Percentiles rank a stretch among this genome's conserved stretches.
Evolutionary conservation across 2,329 filamentous ascomycete species (phyloP).

Genomic region (Aureobasidium sp.): DNA sequence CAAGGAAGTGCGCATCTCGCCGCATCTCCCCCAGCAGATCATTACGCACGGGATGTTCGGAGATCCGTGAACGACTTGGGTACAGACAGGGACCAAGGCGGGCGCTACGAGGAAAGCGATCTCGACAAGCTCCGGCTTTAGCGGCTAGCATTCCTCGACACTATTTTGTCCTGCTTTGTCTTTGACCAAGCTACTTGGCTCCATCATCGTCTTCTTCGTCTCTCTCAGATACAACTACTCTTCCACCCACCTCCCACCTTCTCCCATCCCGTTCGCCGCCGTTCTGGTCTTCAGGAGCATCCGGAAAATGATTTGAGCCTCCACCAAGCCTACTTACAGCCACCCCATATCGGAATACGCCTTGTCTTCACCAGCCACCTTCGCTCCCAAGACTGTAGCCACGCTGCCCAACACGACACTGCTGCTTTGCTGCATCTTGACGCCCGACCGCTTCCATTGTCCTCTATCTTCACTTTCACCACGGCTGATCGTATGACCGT

Average conservation of each 20-base stretch:
- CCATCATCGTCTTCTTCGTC: background rate
- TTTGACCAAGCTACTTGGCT: slow-evolving; percentile 4
- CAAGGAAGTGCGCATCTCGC: background rate
- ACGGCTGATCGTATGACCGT: background rate
- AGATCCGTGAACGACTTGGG: background rate
- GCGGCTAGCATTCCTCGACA: background rate
- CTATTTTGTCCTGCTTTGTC: slow-evolving; percentile 6
- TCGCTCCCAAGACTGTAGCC: background rate
- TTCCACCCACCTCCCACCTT: background rate
- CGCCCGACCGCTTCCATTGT: background rate
- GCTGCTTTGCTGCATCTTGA: background rate
- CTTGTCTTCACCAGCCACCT: slow-evolving; percentile 7
- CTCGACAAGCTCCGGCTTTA: slow-evolving; percentile 1
- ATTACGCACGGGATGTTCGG: background rate
- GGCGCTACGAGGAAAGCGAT: background rate
- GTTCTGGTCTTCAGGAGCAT: background rate
- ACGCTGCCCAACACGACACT: background rate
- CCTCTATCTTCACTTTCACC: background rate
- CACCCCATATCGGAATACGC: background rate
- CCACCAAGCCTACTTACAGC: background rate
- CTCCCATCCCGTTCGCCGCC: background rate
- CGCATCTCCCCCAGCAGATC: slow-evolving; percentile 6
- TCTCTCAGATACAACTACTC: background rate
- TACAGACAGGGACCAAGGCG: background rate
- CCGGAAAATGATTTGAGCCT: background rate